These are phyloP conservation scores for Colletotrichum phormii DNA, from an alignment of 2,329 filamentous ascomycete genomes.

Conservation along the genomic window DNA sequence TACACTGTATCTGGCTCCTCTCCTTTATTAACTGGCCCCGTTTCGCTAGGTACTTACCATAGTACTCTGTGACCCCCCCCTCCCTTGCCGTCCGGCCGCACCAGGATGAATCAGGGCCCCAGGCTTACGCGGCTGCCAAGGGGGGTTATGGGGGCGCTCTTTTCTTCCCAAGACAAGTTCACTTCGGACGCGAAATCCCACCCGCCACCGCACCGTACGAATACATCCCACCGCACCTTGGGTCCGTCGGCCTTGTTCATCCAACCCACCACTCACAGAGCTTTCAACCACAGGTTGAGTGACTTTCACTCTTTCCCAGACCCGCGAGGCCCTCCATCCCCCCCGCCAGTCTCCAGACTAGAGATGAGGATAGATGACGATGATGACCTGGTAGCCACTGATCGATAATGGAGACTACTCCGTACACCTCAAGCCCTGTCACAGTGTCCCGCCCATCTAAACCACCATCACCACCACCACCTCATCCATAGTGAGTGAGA, in stretches of 20 bases:
- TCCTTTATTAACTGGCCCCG: slow-evolving; percentile 23
- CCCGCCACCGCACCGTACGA: not conserved
- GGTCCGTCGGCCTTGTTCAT: not conserved
- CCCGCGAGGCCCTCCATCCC: not conserved
- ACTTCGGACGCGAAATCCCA: slow-evolving; percentile 17
- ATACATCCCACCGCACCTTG: not conserved
- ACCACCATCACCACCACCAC: no score
- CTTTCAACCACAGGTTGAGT: not conserved
- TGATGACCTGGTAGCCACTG: not conserved
- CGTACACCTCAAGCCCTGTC: not conserved
- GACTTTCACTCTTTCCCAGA: slow-evolving; percentile 17
- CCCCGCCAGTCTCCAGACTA: not conserved
- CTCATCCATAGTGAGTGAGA: not conserved
- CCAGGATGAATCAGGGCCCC: slow-evolving; percentile 34
- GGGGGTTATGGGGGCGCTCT: not conserved
- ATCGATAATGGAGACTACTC: not conserved
- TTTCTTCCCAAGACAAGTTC: slow-evolving; percentile 24
- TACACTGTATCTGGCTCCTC: slow-evolving; percentile 17
- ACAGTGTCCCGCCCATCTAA: not conserved
- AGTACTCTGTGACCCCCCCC: not conserved
- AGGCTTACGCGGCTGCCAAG: slow-evolving; percentile 37
- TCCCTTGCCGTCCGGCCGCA: slow-evolving; percentile 33
- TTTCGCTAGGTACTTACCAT: slow-evolving; percentile 13
- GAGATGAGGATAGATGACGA: slow-evolving; percentile 15
- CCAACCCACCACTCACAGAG: not conserved